phyloP scores from a whole-genome alignment of 73 alveolate species.

The Blepharisma japonicum region DNA sequence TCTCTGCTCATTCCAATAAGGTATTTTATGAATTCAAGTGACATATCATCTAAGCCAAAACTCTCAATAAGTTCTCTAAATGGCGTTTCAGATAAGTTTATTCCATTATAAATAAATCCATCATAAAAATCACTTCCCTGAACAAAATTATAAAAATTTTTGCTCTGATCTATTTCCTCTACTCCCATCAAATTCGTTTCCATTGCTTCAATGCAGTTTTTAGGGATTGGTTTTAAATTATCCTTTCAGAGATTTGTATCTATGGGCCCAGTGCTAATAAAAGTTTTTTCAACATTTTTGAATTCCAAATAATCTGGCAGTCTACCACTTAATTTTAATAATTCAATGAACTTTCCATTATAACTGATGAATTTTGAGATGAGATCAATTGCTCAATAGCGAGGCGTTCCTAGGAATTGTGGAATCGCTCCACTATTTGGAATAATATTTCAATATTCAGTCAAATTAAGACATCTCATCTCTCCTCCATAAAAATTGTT shows the following conservation, averaged over 20 bases:
- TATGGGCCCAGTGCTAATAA: neutral
- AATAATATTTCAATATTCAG: neutral
- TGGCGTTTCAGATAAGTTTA: conserved; percentile 28
- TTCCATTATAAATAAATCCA: too few species aligned
- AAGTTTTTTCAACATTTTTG: neutral
- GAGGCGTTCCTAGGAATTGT: neutral
- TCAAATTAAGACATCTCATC: neutral
- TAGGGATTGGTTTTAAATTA: neutral
- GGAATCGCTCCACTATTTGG: neutral
- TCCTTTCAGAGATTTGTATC: neutral
- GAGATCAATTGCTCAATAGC: neutral
- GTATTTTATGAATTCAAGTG: conserved; percentile 79
- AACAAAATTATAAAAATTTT: too few species aligned
- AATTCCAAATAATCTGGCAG: neutral
- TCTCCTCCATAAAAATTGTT: neutral
- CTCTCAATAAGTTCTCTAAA: conserved; percentile 48
- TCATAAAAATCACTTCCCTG: too few species aligned
- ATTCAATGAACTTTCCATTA: neutral
- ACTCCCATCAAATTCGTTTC: neutral
- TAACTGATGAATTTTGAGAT: neutral
- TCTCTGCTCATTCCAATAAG: conserved; percentile 64
- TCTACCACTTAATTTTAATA: neutral
- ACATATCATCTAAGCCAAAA: conserved; percentile 59
- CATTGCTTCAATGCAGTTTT: neutral
- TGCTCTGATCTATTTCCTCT: too few species aligned